A percentile compares a stretch with the other conserved stretches of the same genome.
These are phyloP conservation scores for Schizopora paradoxa DNA, from an alignment of 1,284 basidiomycete species.

Conservation along the genomic window DNA sequence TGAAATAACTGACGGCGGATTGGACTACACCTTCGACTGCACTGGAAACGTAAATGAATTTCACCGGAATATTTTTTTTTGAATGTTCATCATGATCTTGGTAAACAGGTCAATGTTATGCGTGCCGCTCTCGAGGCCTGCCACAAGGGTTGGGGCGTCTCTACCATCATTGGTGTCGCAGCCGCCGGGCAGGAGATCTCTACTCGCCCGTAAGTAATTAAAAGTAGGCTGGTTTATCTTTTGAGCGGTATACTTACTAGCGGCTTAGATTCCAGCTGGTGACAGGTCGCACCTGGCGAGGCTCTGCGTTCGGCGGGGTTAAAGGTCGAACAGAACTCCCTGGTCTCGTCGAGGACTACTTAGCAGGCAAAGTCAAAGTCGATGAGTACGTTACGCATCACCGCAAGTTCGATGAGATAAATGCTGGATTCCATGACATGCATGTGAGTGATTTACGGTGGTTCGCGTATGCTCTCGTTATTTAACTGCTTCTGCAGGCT, in stretches of 20 bases:
- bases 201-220: constrained; percentile 76
- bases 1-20: constrained; percentile 93
- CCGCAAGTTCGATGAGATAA: constrained; percentile 74
- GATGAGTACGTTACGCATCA: constrained; percentile 89
- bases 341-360: constrained; percentile 81
- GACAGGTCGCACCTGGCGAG: constrained; percentile 95
- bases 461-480: neutral
- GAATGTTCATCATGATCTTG: constrained; percentile 2
- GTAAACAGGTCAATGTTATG: constrained; percentile 80
- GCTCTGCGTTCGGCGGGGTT: constrained; percentile 94
- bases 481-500: constrained; percentile 37
- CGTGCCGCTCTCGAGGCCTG: constrained; percentile 92
- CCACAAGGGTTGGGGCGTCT: constrained; percentile 99
- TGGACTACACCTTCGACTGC: constrained; percentile 96
- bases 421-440: constrained; percentile 92
- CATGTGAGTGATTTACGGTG: constrained; percentile 61
- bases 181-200: constrained; percentile 97
- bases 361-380: constrained; percentile 70
- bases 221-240: neutral
- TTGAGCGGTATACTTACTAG: constrained; percentile 14
- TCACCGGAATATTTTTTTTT: neutral
- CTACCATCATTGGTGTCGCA: constrained; percentile 91
- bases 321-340: constrained; percentile 95
- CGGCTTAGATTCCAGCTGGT: constrained; percentile 70
- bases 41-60: constrained; percentile 77